phyloP scores from a whole-genome alignment of 2,329 filamentous ascomycete genomes.

The Bimuria novae-zelandiae region DNA sequence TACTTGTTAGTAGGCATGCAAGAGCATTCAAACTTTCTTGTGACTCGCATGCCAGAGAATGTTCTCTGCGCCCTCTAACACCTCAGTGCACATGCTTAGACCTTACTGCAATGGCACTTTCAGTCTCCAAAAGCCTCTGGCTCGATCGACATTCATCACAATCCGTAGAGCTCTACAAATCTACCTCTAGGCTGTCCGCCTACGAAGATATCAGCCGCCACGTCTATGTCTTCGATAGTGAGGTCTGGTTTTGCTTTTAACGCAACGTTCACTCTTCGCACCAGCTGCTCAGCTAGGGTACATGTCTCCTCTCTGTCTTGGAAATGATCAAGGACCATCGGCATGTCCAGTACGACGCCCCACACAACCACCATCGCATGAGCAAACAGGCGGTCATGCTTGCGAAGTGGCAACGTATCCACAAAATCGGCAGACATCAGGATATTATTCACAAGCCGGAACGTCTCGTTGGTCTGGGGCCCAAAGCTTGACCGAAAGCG shows the following conservation, averaged over 20 bases:
- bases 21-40: too few relatives aligned
- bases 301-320: slow-evolving; percentile 7
- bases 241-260: slow-evolving; percentile 15
- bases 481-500: slow-evolving; percentile 6
- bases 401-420: slow-evolving; percentile 16
- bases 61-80: too few relatives aligned
- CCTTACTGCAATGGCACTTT: too few relatives aligned
- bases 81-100: too few relatives aligned
- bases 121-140: too few relatives aligned
- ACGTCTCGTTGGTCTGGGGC: slow-evolving; percentile 13
- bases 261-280: slow-evolving; percentile 13
- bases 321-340: slow-evolving; percentile 5
- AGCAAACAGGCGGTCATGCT: slow-evolving; percentile 17
- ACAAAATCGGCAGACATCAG: slow-evolving; percentile 20
- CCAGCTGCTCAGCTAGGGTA: slow-evolving; percentile 11
- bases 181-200: slow-evolving; percentile 17
- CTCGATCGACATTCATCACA: too few relatives aligned
- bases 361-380: slow-evolving; percentile 18
- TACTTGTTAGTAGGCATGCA: too few relatives aligned
- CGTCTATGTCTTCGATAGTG: slow-evolving; percentile 18
- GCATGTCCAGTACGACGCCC: slow-evolving; percentile 17
- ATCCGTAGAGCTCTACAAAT: slow-evolving; percentile 17
- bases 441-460: slow-evolving; percentile 16
- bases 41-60: too few relatives aligned
- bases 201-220: slow-evolving; percentile 22